Evolutionary conservation across 2,329 filamentous ascomycete species (phyloP), one percentile per base, ranked within the genome.

Genomic region (Ustilaginoidea virens): DNA sequence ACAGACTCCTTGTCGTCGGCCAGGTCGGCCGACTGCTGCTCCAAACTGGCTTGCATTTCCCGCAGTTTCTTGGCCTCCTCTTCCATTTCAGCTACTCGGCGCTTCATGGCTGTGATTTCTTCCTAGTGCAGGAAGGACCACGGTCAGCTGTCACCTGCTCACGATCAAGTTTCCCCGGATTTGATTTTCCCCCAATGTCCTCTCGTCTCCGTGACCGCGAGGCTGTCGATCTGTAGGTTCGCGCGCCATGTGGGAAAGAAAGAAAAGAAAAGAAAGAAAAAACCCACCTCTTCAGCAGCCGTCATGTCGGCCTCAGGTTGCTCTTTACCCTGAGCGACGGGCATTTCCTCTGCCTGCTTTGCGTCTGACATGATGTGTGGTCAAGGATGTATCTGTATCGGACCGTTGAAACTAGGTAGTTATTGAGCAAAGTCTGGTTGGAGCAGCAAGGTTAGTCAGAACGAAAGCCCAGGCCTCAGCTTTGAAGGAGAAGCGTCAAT

Each of bases 1-100:
- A 98, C 75, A 42, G 94, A 92, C 53, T 94, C 86, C 57, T 92
- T 92, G 60, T 86, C 85, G 51, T 96, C 90, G 40, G 79, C 73
- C 36, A 90, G 66, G 43, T 81, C 81, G 39, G 83, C 75, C 37
- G 74, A 76, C 46, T 90, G 80, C 50, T 86, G 75, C 52, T 96
- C 87, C 36, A 96, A 68, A 30, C 68, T 75, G 31, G 76, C 76
- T 52, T 90, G 81, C 80, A 90, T 86, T 55, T 87, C 81, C 40
- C 81, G 72, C 30, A 90, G 67, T 56, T 86, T 86, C 34, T 78
- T 78, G 5, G 81, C 81, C 61, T 90, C 81, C 46, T 82, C 80
- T 59, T 90, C 81, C 81, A 90, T 90, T 60, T 90, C 81, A 38
- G 79, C 80, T 37, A 90, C 80, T 42, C 80, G 69, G 45, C 70